Conservation (phyloP, 1,284 basidiomycete species). For the Wallemia hederae region DNA sequence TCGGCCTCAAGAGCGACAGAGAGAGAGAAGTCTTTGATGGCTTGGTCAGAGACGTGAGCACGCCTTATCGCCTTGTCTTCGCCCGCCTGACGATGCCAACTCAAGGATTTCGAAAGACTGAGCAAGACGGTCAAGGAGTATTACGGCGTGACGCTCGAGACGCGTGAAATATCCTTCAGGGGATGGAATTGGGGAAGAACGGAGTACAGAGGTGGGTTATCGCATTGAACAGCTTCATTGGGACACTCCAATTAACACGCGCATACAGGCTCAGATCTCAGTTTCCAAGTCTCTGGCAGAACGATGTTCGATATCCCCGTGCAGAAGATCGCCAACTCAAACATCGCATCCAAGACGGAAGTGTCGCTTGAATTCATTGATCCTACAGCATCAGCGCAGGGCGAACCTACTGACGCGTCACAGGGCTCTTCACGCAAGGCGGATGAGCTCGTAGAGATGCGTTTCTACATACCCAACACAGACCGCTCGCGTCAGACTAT, state of each 20-base stretch:
- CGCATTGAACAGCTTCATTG: neutral
- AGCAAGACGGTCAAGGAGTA: conserved; percentile 47
- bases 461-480: conserved; percentile 80
- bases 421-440: conserved; percentile 11
- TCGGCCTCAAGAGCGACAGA: conserved; percentile 29
- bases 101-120: conserved; percentile 55
- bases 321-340: conserved; percentile 69
- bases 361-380: conserved; percentile 78
- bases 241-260: conserved; percentile 2
- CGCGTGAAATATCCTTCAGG: conserved; percentile 58
- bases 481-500: conserved; percentile 35
- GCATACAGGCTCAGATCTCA: conserved; percentile 46
- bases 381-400: conserved; percentile 20
- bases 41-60: conserved; percentile 54
- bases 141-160: conserved; percentile 59
- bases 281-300: conserved; percentile 69
- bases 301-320: conserved; percentile 78
- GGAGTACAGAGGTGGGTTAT: conserved; percentile 65
- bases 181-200: conserved; percentile 98
- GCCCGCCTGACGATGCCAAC: neutral
- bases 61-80: neutral
- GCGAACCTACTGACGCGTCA: conserved; percentile 19
- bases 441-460: conserved; percentile 85
- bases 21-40: conserved; percentile 62
- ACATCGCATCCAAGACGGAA: conserved; percentile 88